A percentile compares a stretch with the other conserved stretches of the same genome.
phyloP scores from a whole-genome alignment of 768 basidiomycete species.

The Coprinopsis sp. region DNA sequence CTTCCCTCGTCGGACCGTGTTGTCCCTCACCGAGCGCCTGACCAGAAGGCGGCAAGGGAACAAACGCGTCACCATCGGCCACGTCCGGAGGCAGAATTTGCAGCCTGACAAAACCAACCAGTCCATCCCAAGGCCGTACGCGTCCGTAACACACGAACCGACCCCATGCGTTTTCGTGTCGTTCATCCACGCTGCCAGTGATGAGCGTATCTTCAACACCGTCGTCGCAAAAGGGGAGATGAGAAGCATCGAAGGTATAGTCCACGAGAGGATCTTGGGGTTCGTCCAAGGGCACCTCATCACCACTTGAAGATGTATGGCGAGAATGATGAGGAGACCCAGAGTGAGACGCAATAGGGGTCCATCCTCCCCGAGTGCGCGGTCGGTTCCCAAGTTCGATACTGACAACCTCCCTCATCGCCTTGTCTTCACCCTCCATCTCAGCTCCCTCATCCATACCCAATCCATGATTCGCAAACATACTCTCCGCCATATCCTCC shows the following conservation, averaged over 20 bases:
- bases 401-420: not conserved
- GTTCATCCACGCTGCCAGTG: slow-evolving; percentile 52
- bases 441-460: not conserved
- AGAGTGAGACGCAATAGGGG: too few species aligned
- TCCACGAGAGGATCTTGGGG: slow-evolving; percentile 9
- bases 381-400: not conserved
- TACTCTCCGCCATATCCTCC: too few species aligned
- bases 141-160: slow-evolving; percentile 47
- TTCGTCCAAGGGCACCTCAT: slow-evolving; percentile 14
- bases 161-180: slow-evolving; percentile 46
- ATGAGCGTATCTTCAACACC: slow-evolving; percentile 60
- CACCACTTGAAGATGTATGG: slow-evolving; percentile 22
- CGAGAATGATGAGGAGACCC: slow-evolving; percentile 17
- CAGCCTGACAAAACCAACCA: slow-evolving; percentile 48
- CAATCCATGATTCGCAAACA: too few species aligned
- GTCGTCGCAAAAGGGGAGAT: slow-evolving; percentile 27
- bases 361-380: too few species aligned
- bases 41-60: too few species aligned
- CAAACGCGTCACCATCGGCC: not conserved
- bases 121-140: slow-evolving; percentile 54
- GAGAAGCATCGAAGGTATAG: not conserved
- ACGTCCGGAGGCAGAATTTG: slow-evolving; percentile 23
- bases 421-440: not conserved
- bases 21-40: too few species aligned
- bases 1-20: too few species aligned